Evolutionary conservation across 331 rosid species (phyloP), one percentile per base, ranked within the genome.

Genomic region (Phaseolus coccineus): DNA sequence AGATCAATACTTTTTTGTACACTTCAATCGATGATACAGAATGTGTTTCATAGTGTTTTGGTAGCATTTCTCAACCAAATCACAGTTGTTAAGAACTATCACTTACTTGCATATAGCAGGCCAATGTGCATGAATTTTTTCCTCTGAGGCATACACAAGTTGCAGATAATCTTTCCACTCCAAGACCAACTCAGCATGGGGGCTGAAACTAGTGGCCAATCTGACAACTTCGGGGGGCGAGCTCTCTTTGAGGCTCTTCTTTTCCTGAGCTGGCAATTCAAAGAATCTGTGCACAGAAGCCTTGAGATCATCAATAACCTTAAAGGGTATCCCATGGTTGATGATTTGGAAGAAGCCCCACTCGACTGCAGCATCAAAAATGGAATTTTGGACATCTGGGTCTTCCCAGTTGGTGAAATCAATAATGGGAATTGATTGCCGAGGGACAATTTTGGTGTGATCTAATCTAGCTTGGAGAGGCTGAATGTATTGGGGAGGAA

Each of bases 91-190:
- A 30, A 13, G 46, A 62, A 12, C 37, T 15, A 13, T 31, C 6
- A 71, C 82, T 67, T 80, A 84, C 89, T 71, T 84, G 92, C 87
- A 88, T 2, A 70, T 19, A 30, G 79, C 16, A 62, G 94, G 92
- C 94, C 94, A 90, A 3, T 82, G 4, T n/a, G 89, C 85, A 25
- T 81, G 63, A 35, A 79, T 87, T 55, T 86, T 81, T 44, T 88
- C 87, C 51, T 90, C 90, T 19, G 84, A 84, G 50, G 88, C 87
- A 73, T 78, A 90, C 56, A 77, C 82, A 67, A 90, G 87, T 2
- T 83, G 85, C 7, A 90, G 81, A 6, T 69, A 86, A 67, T 90
- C 92, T 37, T 84, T 86, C 94, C 92, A 90, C 75, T 88, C 94
- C 80, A 90, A 67, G 10, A 81, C 81, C 14, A 82, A 81, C 80